These are phyloP conservation scores for Hanseniaspora lindneri DNA, from an alignment of 805 yeast genomes.

Conservation along the genomic window DNA sequence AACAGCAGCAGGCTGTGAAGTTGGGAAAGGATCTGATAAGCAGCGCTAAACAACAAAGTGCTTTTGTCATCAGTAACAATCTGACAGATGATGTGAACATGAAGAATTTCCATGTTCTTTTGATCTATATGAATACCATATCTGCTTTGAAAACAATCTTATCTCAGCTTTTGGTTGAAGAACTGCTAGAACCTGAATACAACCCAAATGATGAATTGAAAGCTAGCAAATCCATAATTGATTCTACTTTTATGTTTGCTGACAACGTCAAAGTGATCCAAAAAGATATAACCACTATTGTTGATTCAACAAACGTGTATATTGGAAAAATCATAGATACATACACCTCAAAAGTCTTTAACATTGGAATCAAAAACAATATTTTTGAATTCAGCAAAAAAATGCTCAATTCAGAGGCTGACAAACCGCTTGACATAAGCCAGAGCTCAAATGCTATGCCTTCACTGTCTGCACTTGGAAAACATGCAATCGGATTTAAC, in stretches of 20 bases:
- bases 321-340: slow-evolving; percentile 30
- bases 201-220: neutral
- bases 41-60: neutral
- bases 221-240: slow-evolving; percentile 24
- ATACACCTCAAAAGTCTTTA: slow-evolving; percentile 35
- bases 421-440: neutral
- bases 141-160: slow-evolving; percentile 52
- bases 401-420: slow-evolving; percentile 1
- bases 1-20: slow-evolving; percentile 13
- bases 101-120: slow-evolving; percentile 17
- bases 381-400: slow-evolving; percentile 4
- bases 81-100: slow-evolving; percentile 7
- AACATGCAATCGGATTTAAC: neutral
- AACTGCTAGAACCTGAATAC: slow-evolving; percentile 22
- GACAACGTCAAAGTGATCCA: slow-evolving; percentile 26
- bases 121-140: slow-evolving; percentile 62
- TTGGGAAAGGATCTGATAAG: slow-evolving; percentile 7
- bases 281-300: slow-evolving; percentile 22
- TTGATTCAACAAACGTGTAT: slow-evolving; percentile 23
- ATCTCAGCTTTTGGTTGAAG: slow-evolving; percentile 35
- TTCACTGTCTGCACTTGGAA: neutral
- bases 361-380: slow-evolving; percentile 20
- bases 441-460: neutral
- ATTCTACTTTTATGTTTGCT: slow-evolving; percentile 32
- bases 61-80: slow-evolving; percentile 19